phyloP scores from a whole-genome alignment of 306 rosid species.

The Oemleria cerasiformis region DNA sequence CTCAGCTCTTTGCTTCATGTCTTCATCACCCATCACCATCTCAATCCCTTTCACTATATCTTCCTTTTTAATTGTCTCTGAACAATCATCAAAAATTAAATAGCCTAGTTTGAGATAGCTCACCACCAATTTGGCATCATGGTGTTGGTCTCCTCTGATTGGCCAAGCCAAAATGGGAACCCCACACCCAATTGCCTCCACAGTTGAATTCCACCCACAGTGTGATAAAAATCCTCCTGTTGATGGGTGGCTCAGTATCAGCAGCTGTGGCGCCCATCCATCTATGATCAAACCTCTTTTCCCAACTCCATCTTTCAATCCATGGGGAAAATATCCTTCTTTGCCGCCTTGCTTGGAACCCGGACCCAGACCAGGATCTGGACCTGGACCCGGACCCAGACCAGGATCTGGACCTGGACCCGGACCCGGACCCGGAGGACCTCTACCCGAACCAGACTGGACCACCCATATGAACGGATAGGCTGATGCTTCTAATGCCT shows the following conservation, averaged over 20 bases:
- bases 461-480: conserved; percentile 57
- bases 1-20: conserved; percentile 30
- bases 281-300: conserved; percentile 53
- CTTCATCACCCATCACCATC: conserved; percentile 41
- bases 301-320: conserved; percentile 38
- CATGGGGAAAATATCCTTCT: conserved; percentile 46
- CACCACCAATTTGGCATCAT: conserved; percentile 47
- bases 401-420: too few relatives aligned
- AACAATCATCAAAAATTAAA: conserved; percentile 27
- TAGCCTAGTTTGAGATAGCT: conserved; percentile 47
- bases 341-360: conserved; percentile 20
- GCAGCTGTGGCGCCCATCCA: conserved; percentile 75
- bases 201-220: conserved; percentile 70
- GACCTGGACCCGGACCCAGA: too few relatives aligned
- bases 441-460: conserved; percentile 40
- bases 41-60: conserved; percentile 42
- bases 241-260: conserved; percentile 68
- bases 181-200: conserved; percentile 62
- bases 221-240: conserved; percentile 72
- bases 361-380: neutral
- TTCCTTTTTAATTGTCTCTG: conserved; percentile 31
- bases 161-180: conserved; percentile 70
- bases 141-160: conserved; percentile 55
- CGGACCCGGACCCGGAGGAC: conserved; percentile 20
- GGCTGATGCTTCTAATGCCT: conserved; percentile 38